Evolutionary conservation across 2,329 filamentous ascomycete genomes (phyloP), one percentile per base, ranked within the genome.

Genomic region (Verticillium longisporum): DNA sequence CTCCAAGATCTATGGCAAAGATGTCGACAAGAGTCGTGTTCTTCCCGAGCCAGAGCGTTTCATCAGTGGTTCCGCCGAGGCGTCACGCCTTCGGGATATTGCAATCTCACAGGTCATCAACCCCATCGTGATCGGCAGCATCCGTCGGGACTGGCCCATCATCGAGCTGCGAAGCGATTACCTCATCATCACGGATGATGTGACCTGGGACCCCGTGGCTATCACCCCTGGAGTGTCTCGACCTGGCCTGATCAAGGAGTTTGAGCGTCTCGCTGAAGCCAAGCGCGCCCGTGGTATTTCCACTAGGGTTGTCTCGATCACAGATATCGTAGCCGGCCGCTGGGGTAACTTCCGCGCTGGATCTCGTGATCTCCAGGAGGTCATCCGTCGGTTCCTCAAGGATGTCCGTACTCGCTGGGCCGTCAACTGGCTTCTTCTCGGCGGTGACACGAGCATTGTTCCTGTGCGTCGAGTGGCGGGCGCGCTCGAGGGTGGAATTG

Each of bases 371-470:
- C 54, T 55, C 10, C 54, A 55, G 26, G 54, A 55, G 13, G 54
- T 55, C 54, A 55, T 55, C 54, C 54, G 54, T n/a, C 54, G 54
- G 7, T 55, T 55, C 54, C 54, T 55, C 54, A 55, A 55, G 26
- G 18, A 5, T 6, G 54, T 34, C 31, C 54, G 54, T 14, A 32
- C 26, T 4, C 54, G 54, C 26, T 55, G 54, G 54, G 54, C 26
- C 26, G 54, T 55, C 54, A 55, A 34, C 54, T 55, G 54, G 54
- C 54, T 55, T 14, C 54, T 55, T 18, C 54, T 55, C 2, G 54
- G 54, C 26, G 54, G 54, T 15, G 54, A 55, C 15, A 18, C 14
- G 5, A 55, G 54, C 32, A 55, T 55, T 31, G 54, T 55, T 26
- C 54, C 54, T 18, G 54, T 55, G 11, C 26, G 54, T 26, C 54